phyloP scores from a whole-genome alignment of 257 asterid genomes.

The Solanum pinnatisectum region DNA sequence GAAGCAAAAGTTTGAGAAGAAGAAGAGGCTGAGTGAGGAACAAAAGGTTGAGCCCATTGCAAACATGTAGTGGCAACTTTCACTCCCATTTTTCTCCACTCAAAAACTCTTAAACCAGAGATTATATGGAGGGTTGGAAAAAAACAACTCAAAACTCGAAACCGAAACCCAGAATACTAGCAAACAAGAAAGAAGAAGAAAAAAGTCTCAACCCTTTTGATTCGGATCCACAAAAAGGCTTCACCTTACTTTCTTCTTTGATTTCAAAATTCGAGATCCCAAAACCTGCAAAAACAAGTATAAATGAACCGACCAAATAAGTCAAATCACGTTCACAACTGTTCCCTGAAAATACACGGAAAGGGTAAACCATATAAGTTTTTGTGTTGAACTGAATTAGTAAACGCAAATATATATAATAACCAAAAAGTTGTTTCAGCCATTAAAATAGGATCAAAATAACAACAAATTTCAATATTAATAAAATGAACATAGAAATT shows the following conservation, averaged over 20 bases:
- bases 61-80: conserved; percentile 54
- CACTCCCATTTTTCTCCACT: conserved; percentile 35
- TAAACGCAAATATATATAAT: background rate
- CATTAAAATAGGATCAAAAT: conserved; percentile 46
- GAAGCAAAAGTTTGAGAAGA: conserved; percentile 59
- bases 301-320: conserved; percentile 22
- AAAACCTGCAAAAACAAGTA: conserved; percentile 33
- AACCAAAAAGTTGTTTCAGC: background rate
- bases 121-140: background rate
- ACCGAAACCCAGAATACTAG: background rate
- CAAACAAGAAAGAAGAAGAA: background rate
- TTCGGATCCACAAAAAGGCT: conserved; percentile 17
- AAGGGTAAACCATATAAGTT: background rate
- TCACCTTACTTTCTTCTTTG: conserved; percentile 14
- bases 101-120: background rate
- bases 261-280: conserved; percentile 9
- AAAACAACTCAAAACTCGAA: background rate
- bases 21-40: conserved; percentile 47
- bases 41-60: conserved; percentile 62
- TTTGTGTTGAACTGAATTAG: background rate
- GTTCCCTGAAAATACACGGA: background rate
- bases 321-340: conserved; percentile 7
- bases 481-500: background rate
- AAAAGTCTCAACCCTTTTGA: conserved; percentile 1
- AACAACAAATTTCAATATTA: conserved; percentile 22